These are phyloP conservation scores for Chaetomium olivaceum DNA, from an alignment of 2,329 filamentous ascomycete genomes.

Conservation along the genomic window DNA sequence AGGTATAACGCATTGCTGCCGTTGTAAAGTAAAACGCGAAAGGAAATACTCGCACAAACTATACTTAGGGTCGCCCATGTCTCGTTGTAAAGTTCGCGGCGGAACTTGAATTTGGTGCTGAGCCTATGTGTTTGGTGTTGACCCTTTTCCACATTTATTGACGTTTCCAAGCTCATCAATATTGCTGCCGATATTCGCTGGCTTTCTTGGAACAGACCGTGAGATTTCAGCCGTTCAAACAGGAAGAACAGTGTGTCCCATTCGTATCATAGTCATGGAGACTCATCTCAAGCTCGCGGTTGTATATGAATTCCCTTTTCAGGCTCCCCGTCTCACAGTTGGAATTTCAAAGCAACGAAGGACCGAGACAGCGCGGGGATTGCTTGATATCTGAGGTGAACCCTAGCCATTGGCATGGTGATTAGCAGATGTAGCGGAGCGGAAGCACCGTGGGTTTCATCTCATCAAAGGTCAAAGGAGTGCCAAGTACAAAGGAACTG, in stretches of 20 bases:
- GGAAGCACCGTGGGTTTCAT: background rate
- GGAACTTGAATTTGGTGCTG: background rate
- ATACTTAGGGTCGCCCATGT: no score
- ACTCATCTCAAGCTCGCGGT: background rate
- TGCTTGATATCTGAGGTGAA: background rate
- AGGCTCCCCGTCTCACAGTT: background rate
- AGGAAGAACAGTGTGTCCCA: background rate
- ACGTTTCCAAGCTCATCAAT: background rate
- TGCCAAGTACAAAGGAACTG: background rate
- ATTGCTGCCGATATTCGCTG: background rate
- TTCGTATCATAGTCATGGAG: background rate
- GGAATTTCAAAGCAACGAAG: no score
- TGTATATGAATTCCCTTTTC: background rate
- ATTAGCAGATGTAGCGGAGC: background rate
- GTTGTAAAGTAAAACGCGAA: no score
- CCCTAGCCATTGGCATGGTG: background rate
- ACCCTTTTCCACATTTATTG: background rate
- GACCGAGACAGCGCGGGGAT: no score
- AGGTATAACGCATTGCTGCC: no score
- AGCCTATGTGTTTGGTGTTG: background rate
- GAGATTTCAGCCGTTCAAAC: background rate
- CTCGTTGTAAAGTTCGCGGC: no score
- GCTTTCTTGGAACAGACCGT: no score
- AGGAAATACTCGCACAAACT: no score
- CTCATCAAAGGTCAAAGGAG: no score